Percentiles rank a stretch among this genome's conserved stretches.
These are phyloP conservation scores for Tothia fuscella DNA, from an alignment of 2,329 filamentous ascomycete genomes.

Conservation along the genomic window DNA sequence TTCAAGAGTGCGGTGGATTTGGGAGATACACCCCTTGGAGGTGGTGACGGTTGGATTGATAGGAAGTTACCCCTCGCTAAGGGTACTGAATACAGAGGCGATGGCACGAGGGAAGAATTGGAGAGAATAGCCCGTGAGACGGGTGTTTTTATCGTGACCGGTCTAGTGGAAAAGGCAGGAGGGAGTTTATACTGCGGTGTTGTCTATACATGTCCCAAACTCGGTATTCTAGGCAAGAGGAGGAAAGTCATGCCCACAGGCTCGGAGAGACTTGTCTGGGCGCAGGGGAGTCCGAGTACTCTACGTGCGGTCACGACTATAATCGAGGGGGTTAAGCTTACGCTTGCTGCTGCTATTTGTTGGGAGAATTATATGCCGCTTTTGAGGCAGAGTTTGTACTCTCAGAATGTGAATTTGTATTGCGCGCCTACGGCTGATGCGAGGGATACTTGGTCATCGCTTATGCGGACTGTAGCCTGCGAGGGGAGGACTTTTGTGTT, in stretches of 20 bases:
- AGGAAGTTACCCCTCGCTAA: conserved; percentile 42
- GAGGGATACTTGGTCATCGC: conserved; percentile 66
- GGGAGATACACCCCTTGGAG: conserved; percentile 63
- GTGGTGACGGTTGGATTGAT: conserved; percentile 59
- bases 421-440: conserved; percentile 82
- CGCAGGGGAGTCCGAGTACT: conserved; percentile 68
- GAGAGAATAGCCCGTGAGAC: conserved; percentile 66
- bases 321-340: conserved; percentile 68
- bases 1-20: conserved; percentile 71
- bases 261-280: conserved; percentile 76
- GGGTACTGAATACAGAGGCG: conserved; percentile 42
- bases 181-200: conserved; percentile 76
- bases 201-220: conserved; percentile 66
- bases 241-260: conserved; percentile 90
- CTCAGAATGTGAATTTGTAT: conserved; percentile 85
- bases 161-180: conserved; percentile 65
- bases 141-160: conserved; percentile 70
- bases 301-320: conserved; percentile 67
- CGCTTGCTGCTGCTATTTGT: conserved; percentile 78
- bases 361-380: conserved; percentile 98
- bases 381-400: conserved; percentile 69
- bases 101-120: conserved; percentile 68
- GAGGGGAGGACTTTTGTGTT: conserved; percentile 82
- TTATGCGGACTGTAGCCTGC: conserved; percentile 71
- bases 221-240: conserved; percentile 69